Conservation (phyloP, 371 early-diverging fungal species). For the Mortierella sp. region DNA sequence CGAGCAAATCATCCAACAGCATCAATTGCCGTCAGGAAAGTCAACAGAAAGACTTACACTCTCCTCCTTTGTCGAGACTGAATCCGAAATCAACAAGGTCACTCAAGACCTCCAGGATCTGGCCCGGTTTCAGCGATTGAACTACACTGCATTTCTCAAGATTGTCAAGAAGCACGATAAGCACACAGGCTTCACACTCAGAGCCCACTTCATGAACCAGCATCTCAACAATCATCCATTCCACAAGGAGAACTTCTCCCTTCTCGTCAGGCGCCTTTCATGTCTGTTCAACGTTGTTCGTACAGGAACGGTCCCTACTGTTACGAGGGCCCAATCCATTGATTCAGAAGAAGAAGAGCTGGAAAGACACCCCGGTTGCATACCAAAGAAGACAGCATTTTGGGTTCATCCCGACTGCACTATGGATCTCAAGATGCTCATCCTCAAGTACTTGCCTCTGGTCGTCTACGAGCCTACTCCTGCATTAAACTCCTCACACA, state of each 20-base stretch:
- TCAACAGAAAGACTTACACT: conserved; percentile 59
- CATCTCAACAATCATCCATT: conserved; percentile 86
- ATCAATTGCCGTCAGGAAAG: conserved; percentile 59
- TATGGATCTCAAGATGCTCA: conserved; percentile 90
- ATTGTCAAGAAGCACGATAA: conserved; percentile 97
- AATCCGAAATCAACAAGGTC: conserved; percentile 78
- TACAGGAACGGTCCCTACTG: conserved; percentile 73
- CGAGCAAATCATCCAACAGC: conserved; percentile 76
- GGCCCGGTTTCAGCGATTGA: conserved; percentile 89
- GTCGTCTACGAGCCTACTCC: conserved; percentile 83
- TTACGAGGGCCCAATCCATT: conserved; percentile 52
- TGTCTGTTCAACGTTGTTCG: conserved; percentile 91
- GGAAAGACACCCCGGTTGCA: conserved; percentile 81
- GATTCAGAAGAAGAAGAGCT: conserved; percentile 57
- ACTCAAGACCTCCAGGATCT: conserved; percentile 88
- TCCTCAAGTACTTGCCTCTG: conserved; percentile 93
- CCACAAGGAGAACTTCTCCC: conserved; percentile 91
- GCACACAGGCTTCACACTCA: conserved; percentile 82
- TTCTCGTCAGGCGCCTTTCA: conserved; percentile 88
- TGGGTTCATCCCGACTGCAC: conserved; percentile 98
- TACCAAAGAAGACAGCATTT: conserved; percentile 69
- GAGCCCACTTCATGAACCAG: conserved; percentile 86
- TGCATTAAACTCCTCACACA: conserved; percentile 78
- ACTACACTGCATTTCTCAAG: conserved; percentile 94
- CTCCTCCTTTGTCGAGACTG: conserved; percentile 60